Conservation (phyloP, 345 rosid species). For the Citrus sp. region DNA sequence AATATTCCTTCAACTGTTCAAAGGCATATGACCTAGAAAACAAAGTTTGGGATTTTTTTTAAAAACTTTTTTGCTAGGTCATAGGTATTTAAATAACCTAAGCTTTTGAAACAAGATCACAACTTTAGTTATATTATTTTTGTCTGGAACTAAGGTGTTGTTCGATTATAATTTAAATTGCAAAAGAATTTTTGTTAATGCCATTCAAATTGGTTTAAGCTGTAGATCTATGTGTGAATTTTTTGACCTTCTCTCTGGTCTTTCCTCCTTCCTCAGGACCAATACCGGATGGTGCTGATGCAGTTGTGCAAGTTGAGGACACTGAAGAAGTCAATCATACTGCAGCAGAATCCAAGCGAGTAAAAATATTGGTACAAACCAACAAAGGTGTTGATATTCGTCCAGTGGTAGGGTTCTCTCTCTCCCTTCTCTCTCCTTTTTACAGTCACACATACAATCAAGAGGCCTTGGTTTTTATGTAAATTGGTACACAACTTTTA, state of each 20-base stretch:
- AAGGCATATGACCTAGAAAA: background rate
- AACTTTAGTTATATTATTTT: background rate
- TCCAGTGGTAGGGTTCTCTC: conserved; percentile 66
- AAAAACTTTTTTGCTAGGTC: background rate
- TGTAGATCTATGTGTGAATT: background rate
- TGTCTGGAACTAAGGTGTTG: background rate
- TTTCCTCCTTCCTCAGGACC: conserved; percentile 51
- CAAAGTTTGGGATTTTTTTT: background rate
- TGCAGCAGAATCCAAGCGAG: conserved; percentile 41
- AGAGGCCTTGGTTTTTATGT: background rate
- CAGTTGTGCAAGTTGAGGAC: conserved; percentile 96
- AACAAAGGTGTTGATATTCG: conserved; percentile 80
- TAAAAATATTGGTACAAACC: conserved; percentile 60
- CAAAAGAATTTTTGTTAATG: no score
- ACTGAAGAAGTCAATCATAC: conserved; percentile 44
- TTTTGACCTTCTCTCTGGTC: background rate
- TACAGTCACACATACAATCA: background rate
- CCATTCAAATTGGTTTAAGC: background rate
- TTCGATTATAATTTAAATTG: no score
- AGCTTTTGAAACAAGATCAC: background rate
- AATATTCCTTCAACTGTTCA: background rate
- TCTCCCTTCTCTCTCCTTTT: background rate
- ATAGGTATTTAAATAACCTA: background rate
- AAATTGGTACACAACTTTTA: no score
- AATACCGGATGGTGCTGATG: conserved; percentile 96